Evolutionary conservation across 2,329 filamentous ascomycete species (phyloP).

Genomic region (Alternaria viburni): DNA sequence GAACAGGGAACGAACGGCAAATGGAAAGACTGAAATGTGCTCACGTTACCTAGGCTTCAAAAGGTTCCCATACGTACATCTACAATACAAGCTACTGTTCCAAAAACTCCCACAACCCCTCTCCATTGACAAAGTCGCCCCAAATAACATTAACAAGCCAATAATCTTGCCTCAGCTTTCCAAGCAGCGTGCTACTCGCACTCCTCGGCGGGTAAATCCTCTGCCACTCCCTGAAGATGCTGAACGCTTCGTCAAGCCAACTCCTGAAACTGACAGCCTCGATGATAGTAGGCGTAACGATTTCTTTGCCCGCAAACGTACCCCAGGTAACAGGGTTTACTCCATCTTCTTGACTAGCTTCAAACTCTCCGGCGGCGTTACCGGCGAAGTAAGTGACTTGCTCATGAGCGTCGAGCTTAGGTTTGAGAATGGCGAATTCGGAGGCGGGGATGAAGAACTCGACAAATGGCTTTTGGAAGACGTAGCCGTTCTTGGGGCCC

Average conservation of each 20-base stretch:
- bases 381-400: conserved; percentile 87
- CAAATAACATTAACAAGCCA: conserved; percentile 94
- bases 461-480: conserved; percentile 98
- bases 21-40: no score
- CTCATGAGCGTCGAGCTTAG: conserved; percentile 69
- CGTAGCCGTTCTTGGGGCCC: conserved; percentile 90
- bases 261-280: conserved; percentile 92
- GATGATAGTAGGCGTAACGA: conserved; percentile 94
- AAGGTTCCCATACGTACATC: not conserved
- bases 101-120: conserved; percentile 76
- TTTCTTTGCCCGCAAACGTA: conserved; percentile 93
- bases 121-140: conserved; percentile 74
- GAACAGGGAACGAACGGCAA: no score
- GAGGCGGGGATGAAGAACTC: conserved; percentile 85
- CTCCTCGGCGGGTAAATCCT: conserved; percentile 81
- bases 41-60: no score
- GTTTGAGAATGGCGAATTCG: conserved; percentile 73
- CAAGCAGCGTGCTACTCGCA: conserved; percentile 73
- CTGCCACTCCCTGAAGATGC: conserved; percentile 94
- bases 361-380: conserved; percentile 78
- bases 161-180: conserved; percentile 69
- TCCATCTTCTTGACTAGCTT: conserved; percentile 67
- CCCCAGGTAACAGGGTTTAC: conserved; percentile 98
- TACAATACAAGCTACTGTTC: not conserved
- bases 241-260: conserved; percentile 95